A percentile compares a stretch with the other conserved stretches of the same genome.
phyloP scores from a whole-genome alignment of 2,329 filamentous ascomycete species.

The Monosporascus sp. region DNA sequence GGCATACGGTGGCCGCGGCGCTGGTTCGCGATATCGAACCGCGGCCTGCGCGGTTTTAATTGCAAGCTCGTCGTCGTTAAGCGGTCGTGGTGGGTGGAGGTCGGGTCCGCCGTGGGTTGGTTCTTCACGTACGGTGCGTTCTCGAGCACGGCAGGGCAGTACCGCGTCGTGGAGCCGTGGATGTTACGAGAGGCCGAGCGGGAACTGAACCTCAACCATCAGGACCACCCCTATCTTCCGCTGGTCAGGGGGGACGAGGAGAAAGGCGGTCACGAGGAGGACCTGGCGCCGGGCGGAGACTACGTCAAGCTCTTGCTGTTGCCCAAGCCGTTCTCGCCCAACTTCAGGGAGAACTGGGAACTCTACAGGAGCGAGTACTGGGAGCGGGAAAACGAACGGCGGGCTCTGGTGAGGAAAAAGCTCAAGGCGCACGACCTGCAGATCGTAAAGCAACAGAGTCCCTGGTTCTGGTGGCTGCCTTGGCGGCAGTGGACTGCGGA shows the following conservation, averaged over 20 bases:
- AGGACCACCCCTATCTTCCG: conserved; percentile 34
- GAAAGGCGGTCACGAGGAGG: conserved; percentile 72
- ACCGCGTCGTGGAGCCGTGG: conserved; percentile 68
- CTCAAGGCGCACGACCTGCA: conserved; percentile 64
- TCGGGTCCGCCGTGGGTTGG: conserved; percentile 67
- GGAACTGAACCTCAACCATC: conserved; percentile 44
- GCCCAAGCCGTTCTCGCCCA: conserved; percentile 90
- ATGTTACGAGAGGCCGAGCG: conserved; percentile 56
- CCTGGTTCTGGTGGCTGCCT: conserved; percentile 83
- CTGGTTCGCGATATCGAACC: conserved; percentile 85
- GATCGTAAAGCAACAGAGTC: conserved; percentile 61
- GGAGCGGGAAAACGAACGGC: conserved; percentile 91
- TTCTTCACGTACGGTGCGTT: conserved; percentile 72
- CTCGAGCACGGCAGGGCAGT: conserved; percentile 63
- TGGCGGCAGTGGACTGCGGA: conserved; percentile 47
- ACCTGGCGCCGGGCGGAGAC: conserved; percentile 83
- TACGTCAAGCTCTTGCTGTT: conserved; percentile 85
- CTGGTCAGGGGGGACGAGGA: conserved; percentile 49
- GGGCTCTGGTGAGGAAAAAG: conserved; percentile 65
- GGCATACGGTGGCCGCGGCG: conserved; percentile 90
- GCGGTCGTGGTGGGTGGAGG: conserved; percentile 75
- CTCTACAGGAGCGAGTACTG: conserved; percentile 91
- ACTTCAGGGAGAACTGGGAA: conserved; percentile 96
- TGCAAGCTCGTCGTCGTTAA: conserved; percentile 90
- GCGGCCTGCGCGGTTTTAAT: conserved; percentile 87